Base-by-base conservation (phyloP, 2,329 filamentous ascomycete genomes). In the Aspergillus ruber region DNA sequence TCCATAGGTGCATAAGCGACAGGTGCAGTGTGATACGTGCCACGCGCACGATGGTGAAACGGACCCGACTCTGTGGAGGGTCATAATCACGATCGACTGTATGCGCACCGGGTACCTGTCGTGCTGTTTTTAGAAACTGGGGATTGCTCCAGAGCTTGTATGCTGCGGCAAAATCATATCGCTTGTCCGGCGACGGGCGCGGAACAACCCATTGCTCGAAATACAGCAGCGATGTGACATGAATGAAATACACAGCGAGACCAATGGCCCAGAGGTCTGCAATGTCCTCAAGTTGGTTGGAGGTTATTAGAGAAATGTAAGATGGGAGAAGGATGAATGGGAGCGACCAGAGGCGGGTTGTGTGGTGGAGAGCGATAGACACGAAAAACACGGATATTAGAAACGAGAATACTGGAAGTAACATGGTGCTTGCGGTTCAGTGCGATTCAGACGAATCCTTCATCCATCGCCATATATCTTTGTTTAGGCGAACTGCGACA, bases 81-180 rank as follows among this genome's bases (percentile, higher is more conserved):
- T 10, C n/a, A 17, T 38, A 15, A 38, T 38, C 7, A 7, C 35
- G 35, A 18, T 20, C 20, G 20, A 12, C 20, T 12, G 9, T 15
- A 42, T 25, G 17, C 8, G 20, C 40, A 27, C 21, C 21, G 8
- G 23, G 21, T 13, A 12, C 21, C 18, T 42, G 21, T 29, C 23
- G 40, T 9, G 40, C 5, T 27, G 40, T 42, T 9, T 27, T 27
- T 8, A 42, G 23, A 9, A 42, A 4, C 20, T 27, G 40, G 23
- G 40, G 40, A 27, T 42, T 42, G 15, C 23, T 42, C 40, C 40
- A 42, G 10, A 25, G n/a, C 23, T 42, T 42, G 21, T 25, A 42
- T 18, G 40, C 40, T 4, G 40, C 20, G 40, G 12, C 15, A 21
- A 27, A 25, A 4, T 10, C 21, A 17, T 42, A 25, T 42, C 40